These are phyloP conservation scores for Carpinus viminea DNA, from an alignment of 306 rosid genomes.

Conservation along the genomic window DNA sequence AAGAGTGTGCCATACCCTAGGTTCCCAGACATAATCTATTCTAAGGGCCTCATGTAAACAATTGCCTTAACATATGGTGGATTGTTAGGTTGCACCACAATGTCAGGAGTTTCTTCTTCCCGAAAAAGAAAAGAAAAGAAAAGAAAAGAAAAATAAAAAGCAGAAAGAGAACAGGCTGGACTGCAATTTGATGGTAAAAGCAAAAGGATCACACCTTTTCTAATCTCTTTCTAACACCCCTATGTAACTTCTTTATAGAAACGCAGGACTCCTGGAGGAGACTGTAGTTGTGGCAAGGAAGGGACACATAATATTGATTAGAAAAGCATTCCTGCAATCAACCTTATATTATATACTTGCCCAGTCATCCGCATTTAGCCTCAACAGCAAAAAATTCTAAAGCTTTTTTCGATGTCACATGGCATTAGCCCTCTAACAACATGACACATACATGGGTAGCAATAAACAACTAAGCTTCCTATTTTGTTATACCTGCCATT, in stretches of 20 bases:
- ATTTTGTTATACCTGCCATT: not conserved
- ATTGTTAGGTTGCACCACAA: not conserved
- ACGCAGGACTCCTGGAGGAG: no score
- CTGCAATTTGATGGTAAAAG: not conserved
- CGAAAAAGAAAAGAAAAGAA: not conserved
- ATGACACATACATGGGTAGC: not conserved
- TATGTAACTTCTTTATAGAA: no score
- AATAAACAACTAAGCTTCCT: not conserved
- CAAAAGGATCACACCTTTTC: constrained; percentile 9
- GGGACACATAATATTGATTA: not conserved
- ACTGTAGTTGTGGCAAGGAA: not conserved
- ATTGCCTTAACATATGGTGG: not conserved
- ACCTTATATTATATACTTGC: not conserved
- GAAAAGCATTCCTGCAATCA: not conserved
- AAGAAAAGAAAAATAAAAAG: not conserved
- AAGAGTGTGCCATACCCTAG: not conserved
- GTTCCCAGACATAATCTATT: not conserved
- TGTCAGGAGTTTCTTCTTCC: not conserved
- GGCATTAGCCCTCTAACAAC: not conserved
- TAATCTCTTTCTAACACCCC: not conserved
- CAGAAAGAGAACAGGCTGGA: not conserved
- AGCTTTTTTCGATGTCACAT: not conserved
- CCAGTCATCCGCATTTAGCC: not conserved
- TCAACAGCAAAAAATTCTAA: not conserved
- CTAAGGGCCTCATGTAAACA: not conserved